Base-by-base conservation (phyloP, 371 early-diverging fungal species). In the Racocetra persica region DNA sequence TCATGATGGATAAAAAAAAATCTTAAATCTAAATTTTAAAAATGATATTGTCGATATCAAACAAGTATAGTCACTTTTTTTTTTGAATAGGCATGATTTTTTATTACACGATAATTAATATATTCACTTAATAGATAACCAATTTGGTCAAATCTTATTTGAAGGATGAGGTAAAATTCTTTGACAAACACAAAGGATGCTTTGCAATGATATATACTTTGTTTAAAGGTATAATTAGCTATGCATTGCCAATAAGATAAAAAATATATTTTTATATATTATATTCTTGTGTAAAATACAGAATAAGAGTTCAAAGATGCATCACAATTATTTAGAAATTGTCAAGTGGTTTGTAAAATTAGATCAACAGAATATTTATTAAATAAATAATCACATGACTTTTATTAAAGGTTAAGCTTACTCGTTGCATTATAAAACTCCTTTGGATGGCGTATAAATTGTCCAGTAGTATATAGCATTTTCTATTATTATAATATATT, bases 371-470 rank as follows among this genome's bases (percentile, higher is more conserved):
- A 51, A 16, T 28, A 7, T 38, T 54, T 24, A 20, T 72, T 28
- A 8, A 16, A 54, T 51, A 22, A 52, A 72, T 45, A 26, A 16
- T 32, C 49, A 52, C 28, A 13, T 22, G 22, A 52, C 8, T 65
- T 28, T 63, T 70, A 26, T 52, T 72, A 72, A 52, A 77, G 77
- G 77, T 52, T 77, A 52, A 51, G 45, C 18, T n/a, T n/a, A n/a
- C n/a, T n/a, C n/a, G n/a, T n/a, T n/a, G n/a, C n/a, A n/a, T n/a
- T n/a, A n/a, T n/a, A n/a, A n/a, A n/a, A n/a, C n/a, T n/a, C n/a
- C n/a, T n/a, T n/a, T n/a, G n/a, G n/a, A n/a, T n/a, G n/a, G n/a
- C n/a, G n/a, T n/a, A n/a, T n/a, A n/a, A n/a, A n/a, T n/a, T n/a
- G n/a, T n/a, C n/a, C n/a, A n/a, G n/a, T n/a, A n/a, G n/a, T n/a